Conservation (phyloP, 2,329 filamentous ascomycete species). For the Neurospora sp. region DNA sequence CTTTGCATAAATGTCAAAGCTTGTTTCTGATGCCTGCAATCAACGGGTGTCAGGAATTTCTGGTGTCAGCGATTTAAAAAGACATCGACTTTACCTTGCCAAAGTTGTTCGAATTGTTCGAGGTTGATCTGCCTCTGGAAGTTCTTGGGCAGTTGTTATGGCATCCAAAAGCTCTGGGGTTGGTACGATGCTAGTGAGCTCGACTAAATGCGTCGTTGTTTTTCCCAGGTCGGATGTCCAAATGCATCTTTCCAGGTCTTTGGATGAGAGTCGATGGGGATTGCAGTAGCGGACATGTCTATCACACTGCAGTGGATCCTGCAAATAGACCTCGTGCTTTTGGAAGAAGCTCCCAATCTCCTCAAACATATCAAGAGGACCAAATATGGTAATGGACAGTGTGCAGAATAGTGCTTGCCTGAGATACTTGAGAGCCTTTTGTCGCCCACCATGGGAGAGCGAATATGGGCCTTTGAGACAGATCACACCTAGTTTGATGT, state of each 20-base stretch:
- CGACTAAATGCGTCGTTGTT: not conserved
- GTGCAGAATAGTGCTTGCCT: not conserved
- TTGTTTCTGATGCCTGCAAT: constrained; percentile 30
- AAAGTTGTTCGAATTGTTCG: constrained; percentile 14
- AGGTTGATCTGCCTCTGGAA: constrained; percentile 23
- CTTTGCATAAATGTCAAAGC: constrained; percentile 32
- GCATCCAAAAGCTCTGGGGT: not conserved
- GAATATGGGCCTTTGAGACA: not conserved
- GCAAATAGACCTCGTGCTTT: constrained; percentile 23
- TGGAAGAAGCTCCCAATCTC: constrained; percentile 24
- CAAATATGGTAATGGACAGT: constrained; percentile 22
- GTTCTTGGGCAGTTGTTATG: constrained; percentile 13
- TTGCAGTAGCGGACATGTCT: constrained; percentile 24
- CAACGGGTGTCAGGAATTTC: constrained; percentile 1
- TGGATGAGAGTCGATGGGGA: constrained; percentile 24
- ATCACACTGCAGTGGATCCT: constrained; percentile 23
- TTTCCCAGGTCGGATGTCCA: constrained; percentile 7
- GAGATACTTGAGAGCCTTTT: rapidly evolving
- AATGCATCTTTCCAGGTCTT: constrained; percentile 4
- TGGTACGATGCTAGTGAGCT: not conserved
- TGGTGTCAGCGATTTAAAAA: not conserved
- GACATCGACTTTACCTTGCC: constrained; percentile 13
- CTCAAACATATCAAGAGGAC: constrained; percentile 17
- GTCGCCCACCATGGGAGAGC: rapidly evolving
- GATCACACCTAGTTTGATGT: not conserved